Conservation (phyloP, 2,329 filamentous ascomycete genomes). For the Shiraia bambusicola region DNA sequence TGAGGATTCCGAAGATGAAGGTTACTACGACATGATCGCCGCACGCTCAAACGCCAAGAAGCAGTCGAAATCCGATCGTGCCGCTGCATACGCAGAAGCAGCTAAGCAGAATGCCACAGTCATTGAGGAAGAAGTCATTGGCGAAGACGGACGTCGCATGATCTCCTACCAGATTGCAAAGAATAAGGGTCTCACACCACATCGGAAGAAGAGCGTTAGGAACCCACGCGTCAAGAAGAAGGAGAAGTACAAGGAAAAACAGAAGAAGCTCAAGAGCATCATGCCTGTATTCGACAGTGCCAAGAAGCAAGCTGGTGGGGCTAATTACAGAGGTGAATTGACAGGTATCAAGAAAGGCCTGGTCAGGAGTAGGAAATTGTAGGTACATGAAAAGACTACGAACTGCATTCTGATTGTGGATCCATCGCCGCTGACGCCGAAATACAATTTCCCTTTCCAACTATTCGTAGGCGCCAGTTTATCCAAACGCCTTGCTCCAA, state of each 20-base stretch:
- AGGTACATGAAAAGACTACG: slow-evolving; percentile 23
- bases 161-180: slow-evolving; percentile 94
- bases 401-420: too few relatives aligned
- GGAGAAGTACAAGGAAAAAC: slow-evolving; percentile 92
- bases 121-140: slow-evolving; percentile 68
- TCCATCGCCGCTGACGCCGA: too few relatives aligned
- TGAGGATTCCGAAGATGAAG: slow-evolving; percentile 54
- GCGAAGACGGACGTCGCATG: slow-evolving; percentile 83
- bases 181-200: slow-evolving; percentile 92
- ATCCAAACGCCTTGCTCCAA: slow-evolving; percentile 17
- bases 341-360: slow-evolving; percentile 94
- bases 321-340: slow-evolving; percentile 77
- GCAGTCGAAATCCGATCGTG: slow-evolving; percentile 70
- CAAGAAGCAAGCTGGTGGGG: slow-evolving; percentile 69
- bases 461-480: too few relatives aligned
- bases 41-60: slow-evolving; percentile 66
- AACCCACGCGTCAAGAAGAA: slow-evolving; percentile 98
- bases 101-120: slow-evolving; percentile 61
- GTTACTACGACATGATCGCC: slow-evolving; percentile 90
- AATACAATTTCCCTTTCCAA: too few relatives aligned
- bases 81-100: slow-evolving; percentile 58
- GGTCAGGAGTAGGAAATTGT: slow-evolving; percentile 92
- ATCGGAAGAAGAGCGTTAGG: slow-evolving; percentile 87
- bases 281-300: slow-evolving; percentile 78
- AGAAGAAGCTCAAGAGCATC: slow-evolving; percentile 92